Evolutionary conservation across 106 monocot species (phyloP), one percentile per base, ranked within the genome.

Genomic region (Dendrobium huoshanense): DNA sequence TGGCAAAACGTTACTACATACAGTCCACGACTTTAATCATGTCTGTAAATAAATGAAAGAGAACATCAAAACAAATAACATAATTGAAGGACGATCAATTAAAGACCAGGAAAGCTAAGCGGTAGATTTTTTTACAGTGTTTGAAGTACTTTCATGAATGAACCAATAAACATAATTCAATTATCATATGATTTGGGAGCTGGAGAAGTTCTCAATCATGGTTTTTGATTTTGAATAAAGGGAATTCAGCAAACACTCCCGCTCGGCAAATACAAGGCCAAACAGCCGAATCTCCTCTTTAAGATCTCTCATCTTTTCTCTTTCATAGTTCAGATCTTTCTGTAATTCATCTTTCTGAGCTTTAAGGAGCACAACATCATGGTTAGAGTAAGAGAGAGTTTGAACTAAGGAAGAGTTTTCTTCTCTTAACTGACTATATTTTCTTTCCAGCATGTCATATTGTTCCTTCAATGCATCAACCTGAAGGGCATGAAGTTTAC

Each of bases 191-290:
- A 8, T 70, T 79, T 72, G 7, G 85, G 65, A 42, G 75, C 44
- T 47, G 75, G 79, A 73, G 41, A 84, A 10, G 58, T 84, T 89
- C 55, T 92, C 92, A 44, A 89, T 82, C 80, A 95, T 84, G 48
- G 93, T 89, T 79, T 89, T 93, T 1, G 93, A 93, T 88, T 90
- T 91, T 72, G 82, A 29, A 68, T 88, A 91, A 29, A 96, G 85
- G 5, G 96, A 88, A 19, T 80, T 87, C 17, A 93, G 84, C 72
- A 88, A 33, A 18, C 82, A 83, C 58, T 93, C 88, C 55, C 88
- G 86, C 77, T 91, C 82, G 6, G 87, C 47, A 80, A 93, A 91
- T 77, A 87, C 88, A n/a, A 87, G 64, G 49, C 91, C 85, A 72
- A 93, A 91, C 9, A 55, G 41, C 33, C 73, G 83, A 76, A 96